Conservation (phyloP, 1,284 basidiomycete genomes). For the Athelia psychrophila region DNA sequence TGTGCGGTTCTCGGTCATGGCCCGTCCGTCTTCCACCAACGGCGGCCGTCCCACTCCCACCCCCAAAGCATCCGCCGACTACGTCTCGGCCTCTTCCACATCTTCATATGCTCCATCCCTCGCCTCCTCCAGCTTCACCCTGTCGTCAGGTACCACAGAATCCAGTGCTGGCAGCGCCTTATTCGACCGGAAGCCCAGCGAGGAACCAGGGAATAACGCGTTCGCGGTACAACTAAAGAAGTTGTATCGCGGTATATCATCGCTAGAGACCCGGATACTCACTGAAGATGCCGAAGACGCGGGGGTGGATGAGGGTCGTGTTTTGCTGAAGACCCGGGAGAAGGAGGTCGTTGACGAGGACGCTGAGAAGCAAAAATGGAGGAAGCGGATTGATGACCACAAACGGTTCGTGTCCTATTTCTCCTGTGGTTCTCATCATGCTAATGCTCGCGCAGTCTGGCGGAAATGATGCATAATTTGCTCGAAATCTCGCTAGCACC, state of each 20-base stretch:
- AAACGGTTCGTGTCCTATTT: slow-evolving; percentile 51
- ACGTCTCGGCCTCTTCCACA: slow-evolving; percentile 71
- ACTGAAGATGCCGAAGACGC: slow-evolving; percentile 55
- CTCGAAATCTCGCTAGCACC: slow-evolving; percentile 86
- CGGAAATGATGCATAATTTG: slow-evolving; percentile 87
- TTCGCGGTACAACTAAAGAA: slow-evolving; percentile 77
- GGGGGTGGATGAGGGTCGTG: slow-evolving; percentile 44
- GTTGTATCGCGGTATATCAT: slow-evolving; percentile 74
- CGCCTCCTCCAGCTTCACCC: slow-evolving; percentile 70
- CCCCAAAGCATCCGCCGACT: slow-evolving; percentile 63
- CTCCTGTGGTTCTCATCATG: slow-evolving; percentile 6
- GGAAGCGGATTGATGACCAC: slow-evolving; percentile 62
- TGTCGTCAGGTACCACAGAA: slow-evolving; percentile 71
- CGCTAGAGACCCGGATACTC: slow-evolving; percentile 71
- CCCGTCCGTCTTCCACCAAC: slow-evolving; percentile 37
- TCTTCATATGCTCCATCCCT: slow-evolving; percentile 75
- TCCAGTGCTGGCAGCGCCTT: slow-evolving; percentile 66
- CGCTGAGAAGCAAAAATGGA: slow-evolving; percentile 64
- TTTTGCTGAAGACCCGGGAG: slow-evolving; percentile 37
- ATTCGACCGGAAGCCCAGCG: slow-evolving; percentile 49
- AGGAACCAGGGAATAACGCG: slow-evolving; percentile 59
- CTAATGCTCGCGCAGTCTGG: slow-evolving; percentile 52
- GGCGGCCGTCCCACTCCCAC: slow-evolving; percentile 39
- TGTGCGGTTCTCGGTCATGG: slow-evolving; percentile 68
- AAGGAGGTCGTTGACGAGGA: slow-evolving; percentile 43